Evolutionary conservation across 306 rosid species (phyloP).

Genomic region (Gynostemma pentaphyllum): DNA sequence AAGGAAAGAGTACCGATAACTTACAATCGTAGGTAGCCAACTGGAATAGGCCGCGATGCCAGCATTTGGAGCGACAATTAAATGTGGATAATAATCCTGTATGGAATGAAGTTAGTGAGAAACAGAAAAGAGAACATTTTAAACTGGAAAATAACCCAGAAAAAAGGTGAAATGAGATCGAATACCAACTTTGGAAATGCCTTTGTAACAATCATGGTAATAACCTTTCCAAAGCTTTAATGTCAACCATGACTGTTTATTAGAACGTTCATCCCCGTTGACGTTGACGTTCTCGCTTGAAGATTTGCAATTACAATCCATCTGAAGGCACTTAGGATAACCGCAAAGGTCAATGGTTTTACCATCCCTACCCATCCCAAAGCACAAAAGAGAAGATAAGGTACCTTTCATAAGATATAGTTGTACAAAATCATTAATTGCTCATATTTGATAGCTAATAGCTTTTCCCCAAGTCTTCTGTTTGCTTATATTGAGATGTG

Average conservation of each 20-base stretch:
- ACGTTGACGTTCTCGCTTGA: slow-evolving; percentile 26
- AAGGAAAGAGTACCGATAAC: slow-evolving; percentile 12
- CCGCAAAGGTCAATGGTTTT: slow-evolving; percentile 41
- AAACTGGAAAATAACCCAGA: not conserved
- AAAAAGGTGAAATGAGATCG: slow-evolving; percentile 3
- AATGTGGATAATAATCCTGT: slow-evolving; percentile 57
- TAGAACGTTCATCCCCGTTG: slow-evolving; percentile 8
- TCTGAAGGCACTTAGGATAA: slow-evolving; percentile 41
- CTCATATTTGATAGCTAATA: not conserved
- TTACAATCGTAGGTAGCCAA: slow-evolving; percentile 76
- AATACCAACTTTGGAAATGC: slow-evolving; percentile 44
- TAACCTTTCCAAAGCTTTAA: slow-evolving; percentile 60
- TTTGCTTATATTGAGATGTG: not conserved
- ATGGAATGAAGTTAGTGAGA: slow-evolving; percentile 2
- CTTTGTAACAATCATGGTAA: slow-evolving; percentile 69
- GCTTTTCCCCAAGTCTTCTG: not conserved
- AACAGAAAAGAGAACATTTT: not conserved
- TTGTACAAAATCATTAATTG: not conserved
- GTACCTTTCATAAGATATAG: not conserved
- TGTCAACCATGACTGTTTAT: slow-evolving; percentile 30
- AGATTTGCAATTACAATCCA: slow-evolving; percentile 55
- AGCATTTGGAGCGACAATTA: slow-evolving; percentile 79
- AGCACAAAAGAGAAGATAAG: slow-evolving; percentile 7
- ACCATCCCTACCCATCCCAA: slow-evolving; percentile 55
- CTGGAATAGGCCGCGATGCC: slow-evolving; percentile 85